phyloP scores from a whole-genome alignment of 169 alveolate genomes.

The Blepharisma undulans region DNA sequence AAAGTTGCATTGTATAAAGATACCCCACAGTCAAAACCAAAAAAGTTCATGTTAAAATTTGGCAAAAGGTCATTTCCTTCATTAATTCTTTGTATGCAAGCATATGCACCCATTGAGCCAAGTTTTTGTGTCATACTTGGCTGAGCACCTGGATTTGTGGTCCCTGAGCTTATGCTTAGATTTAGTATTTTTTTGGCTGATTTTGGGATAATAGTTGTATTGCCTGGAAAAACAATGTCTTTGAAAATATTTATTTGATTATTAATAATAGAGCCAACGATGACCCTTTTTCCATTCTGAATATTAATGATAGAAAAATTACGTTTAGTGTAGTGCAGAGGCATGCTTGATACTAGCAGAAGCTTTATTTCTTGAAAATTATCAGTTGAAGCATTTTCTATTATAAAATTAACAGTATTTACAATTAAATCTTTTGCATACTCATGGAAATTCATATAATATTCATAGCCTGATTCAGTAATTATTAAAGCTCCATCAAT shows the following conservation, averaged over 20 bases:
- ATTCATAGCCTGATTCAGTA: background rate
- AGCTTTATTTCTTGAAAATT: background rate
- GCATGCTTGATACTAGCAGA: background rate
- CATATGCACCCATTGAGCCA: background rate
- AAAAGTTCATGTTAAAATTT: background rate
- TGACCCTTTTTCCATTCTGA: background rate
- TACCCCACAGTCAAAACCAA: background rate
- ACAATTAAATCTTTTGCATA: background rate
- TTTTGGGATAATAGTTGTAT: background rate
- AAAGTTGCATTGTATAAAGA: background rate
- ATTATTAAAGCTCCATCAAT: background rate
- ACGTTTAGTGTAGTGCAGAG: background rate
- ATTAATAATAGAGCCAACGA: background rate
- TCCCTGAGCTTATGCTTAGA: background rate
- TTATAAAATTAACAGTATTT: background rate
- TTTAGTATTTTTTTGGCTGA: background rate
- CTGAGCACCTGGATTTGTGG: background rate
- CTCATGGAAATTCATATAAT: background rate
- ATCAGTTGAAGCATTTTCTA: background rate
- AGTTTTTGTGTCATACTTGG: background rate
- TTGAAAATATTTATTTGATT: background rate
- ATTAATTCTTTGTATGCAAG: background rate
- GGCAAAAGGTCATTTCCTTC: background rate
- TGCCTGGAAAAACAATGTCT: background rate
- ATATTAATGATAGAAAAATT: background rate